Percentiles rank a stretch among this genome's conserved stretches.
These are phyloP conservation scores for Ambrosia trifida DNA, from an alignment of 129 eudicot species.

Conservation along the genomic window DNA sequence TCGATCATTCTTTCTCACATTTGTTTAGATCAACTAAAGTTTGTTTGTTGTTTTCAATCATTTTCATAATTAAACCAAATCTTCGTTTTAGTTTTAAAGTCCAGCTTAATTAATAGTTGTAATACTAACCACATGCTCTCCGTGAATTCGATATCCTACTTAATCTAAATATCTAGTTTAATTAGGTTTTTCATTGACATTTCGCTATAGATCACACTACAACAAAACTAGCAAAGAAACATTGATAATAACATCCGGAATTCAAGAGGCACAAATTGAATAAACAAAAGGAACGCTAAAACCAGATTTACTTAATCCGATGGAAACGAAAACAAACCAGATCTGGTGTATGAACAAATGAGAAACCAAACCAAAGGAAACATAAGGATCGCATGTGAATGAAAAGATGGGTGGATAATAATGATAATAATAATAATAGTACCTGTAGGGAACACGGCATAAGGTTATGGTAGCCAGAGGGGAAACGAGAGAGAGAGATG, in stretches of 20 bases:
- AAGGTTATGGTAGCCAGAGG: conserved; percentile 65
- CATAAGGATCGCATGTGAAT: neutral
- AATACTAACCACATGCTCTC: no score
- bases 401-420: neutral
- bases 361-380: neutral
- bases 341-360: conserved; percentile 20
- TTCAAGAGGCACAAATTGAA: neutral
- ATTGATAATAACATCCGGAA: neutral
- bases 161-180: no score
- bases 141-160: no score
- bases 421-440: neutral
- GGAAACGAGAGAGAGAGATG: conserved; percentile 43
- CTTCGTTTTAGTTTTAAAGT: no score
- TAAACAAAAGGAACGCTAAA: conserved; percentile 16
- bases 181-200: no score
- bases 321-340: conserved; percentile 13
- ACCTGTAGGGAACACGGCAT: conserved; percentile 80
- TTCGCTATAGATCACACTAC: neutral
- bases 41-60: no score
- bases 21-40: no score
- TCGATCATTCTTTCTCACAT: no score
- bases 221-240: conserved; percentile 12
- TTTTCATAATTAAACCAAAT: no score
- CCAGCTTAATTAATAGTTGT: no score
- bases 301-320: conserved; percentile 28